phyloP scores from a whole-genome alignment of 805 yeast genomes.

The Saturnispora sekii region DNA sequence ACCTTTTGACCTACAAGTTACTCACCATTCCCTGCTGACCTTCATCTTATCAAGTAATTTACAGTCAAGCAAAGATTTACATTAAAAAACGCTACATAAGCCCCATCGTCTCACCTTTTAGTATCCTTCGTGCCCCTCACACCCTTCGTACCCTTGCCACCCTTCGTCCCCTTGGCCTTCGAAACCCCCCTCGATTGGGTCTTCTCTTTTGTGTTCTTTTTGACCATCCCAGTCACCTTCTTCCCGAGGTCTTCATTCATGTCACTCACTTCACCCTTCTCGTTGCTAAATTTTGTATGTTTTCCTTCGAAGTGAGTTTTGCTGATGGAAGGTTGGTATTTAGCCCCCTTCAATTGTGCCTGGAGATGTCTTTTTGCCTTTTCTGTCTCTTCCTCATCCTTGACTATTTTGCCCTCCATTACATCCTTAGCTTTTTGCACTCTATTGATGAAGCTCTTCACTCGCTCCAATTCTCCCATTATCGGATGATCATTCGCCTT shows the following conservation, averaged over 20 bases:
- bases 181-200: not conserved
- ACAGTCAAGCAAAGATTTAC: no score
- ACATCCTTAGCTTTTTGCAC: slow-evolving; percentile 33
- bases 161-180: no score
- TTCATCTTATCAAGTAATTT: no score
- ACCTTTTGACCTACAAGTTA: not conserved
- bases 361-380: slow-evolving; percentile 24
- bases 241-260: not conserved
- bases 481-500: slow-evolving; percentile 47
- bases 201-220: not conserved
- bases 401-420: slow-evolving; percentile 18
- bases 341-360: slow-evolving; percentile 12
- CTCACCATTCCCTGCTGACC: not conserved
- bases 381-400: slow-evolving; percentile 15
- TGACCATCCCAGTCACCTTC: not conserved
- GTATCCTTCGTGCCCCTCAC: no score
- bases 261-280: not conserved
- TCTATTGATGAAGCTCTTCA: slow-evolving; percentile 58
- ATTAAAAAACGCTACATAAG: no score
- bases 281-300: slow-evolving; percentile 37
- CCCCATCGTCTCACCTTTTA: no score
- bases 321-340: slow-evolving; percentile 41
- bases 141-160: no score
- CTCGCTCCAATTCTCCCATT: slow-evolving; percentile 55
- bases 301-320: slow-evolving; percentile 41